Conservation (phyloP, 257 asterid species). For the Solanum tarijense region DNA sequence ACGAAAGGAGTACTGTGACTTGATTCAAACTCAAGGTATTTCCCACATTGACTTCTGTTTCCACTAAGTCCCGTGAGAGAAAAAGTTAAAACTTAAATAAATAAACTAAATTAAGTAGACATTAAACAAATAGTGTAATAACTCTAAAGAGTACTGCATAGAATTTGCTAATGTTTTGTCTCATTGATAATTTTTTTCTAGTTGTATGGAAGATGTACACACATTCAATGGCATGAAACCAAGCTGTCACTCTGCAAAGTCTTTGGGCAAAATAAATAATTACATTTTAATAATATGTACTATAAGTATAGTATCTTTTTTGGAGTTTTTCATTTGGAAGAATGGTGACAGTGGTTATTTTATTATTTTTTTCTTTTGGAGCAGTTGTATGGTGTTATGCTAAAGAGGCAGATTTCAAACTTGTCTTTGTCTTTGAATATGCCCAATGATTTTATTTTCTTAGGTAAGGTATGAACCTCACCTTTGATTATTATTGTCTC, state of each 20-base stretch:
- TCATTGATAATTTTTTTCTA: constrained; percentile 11
- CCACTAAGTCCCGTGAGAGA: constrained; percentile 9
- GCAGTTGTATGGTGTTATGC: not conserved
- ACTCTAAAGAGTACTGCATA: constrained; percentile 4
- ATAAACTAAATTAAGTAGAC: not conserved
- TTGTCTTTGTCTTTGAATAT: not conserved
- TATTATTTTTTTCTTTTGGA: not conserved
- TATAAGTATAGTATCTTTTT: constrained; percentile 1
- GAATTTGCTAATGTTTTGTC: constrained; percentile 29
- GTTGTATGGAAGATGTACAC: constrained; percentile 13
- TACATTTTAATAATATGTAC: constrained; percentile 8
- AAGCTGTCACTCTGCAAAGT: constrained; percentile 31
- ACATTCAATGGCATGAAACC: constrained; percentile 24
- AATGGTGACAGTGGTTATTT: constrained; percentile 4
- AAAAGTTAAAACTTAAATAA: not conserved
- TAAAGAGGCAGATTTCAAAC: constrained; percentile 5
- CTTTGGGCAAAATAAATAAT: constrained; percentile 1
- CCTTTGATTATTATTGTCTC: not conserved
- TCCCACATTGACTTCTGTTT: constrained; percentile 19
- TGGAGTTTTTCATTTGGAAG: constrained; percentile 34
- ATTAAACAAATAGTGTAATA: constrained; percentile 5
- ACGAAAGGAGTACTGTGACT: not conserved
- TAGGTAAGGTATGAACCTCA: not conserved
- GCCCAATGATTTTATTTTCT: not conserved
- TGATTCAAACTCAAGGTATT: not conserved